Percentiles rank a stretch among this genome's conserved stretches.
phyloP scores from a whole-genome alignment of 148 eudicot genomes.

The Hydrangea macrophylla region DNA sequence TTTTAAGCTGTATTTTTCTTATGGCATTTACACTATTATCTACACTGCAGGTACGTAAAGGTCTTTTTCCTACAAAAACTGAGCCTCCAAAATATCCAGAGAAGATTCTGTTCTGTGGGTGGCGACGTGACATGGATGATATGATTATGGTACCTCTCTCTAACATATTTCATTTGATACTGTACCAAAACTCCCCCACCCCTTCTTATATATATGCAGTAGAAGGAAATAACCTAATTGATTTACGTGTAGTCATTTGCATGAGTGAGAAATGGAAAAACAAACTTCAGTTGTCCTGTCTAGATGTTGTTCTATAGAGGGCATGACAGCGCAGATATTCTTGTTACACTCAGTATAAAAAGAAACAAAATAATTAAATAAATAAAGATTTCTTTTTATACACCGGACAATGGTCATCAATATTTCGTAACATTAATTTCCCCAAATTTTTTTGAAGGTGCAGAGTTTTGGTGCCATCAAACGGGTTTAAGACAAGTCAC shows the following conservation, averaged over 20 bases:
- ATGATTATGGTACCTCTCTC: conserved; percentile 64
- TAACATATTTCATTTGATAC: neutral
- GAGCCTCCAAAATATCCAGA: conserved; percentile 89
- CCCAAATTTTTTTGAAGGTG: no score
- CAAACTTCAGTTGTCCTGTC: neutral
- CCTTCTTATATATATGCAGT: neutral
- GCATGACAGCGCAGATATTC: no score
- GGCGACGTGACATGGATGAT: conserved; percentile 91
- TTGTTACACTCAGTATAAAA: no score
- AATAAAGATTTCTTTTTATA: no score
- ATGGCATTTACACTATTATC: neutral
- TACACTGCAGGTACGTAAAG: conserved; percentile 49
- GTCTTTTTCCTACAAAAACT: conserved; percentile 37
- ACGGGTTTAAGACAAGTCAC: no score
- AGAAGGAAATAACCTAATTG: neutral
- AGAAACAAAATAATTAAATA: no score
- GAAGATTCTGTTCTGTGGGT: conserved; percentile 84
- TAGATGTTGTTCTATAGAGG: no score
- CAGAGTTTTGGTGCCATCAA: no score
- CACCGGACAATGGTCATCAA: no score
- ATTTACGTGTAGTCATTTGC: neutral
- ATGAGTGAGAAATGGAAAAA: neutral
- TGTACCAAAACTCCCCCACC: neutral
- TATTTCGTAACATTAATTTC: no score
- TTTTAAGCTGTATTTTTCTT: conserved; percentile 2